Evolutionary conservation across 345 rosid genomes (phyloP).

Genomic region (Pistacia atlantica): DNA sequence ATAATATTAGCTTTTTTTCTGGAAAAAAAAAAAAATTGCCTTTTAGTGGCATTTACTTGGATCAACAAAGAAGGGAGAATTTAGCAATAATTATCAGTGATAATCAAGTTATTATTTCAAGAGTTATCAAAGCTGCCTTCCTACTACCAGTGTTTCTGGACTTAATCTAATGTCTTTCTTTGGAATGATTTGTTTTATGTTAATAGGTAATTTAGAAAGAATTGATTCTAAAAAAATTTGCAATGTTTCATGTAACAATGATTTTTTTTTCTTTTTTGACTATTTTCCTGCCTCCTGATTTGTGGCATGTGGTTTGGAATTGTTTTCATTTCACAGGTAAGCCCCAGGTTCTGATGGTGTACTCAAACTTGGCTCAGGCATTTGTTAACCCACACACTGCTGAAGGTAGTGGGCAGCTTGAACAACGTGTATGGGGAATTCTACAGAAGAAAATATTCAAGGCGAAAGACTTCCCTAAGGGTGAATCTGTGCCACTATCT

Average conservation of each 20-base stretch:
- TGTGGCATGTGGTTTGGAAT: background rate
- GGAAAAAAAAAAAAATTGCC: background rate
- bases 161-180: too few relatives aligned
- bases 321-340: slow-evolving; percentile 50
- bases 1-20: background rate
- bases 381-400: slow-evolving; percentile 69
- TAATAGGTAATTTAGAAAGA: background rate
- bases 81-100: too few relatives aligned
- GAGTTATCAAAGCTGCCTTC: background rate
- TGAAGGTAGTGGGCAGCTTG: slow-evolving; percentile 87
- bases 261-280: background rate
- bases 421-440: slow-evolving; percentile 92
- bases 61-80: background rate
- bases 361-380: slow-evolving; percentile 75
- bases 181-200: too few relatives aligned
- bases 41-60: background rate
- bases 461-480: slow-evolving; percentile 73
- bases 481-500: slow-evolving; percentile 52
- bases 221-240: background rate
- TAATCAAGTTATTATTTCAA: background rate
- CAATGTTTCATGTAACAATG: background rate
- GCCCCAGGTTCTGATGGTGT: slow-evolving; percentile 83
- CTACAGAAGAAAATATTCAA: slow-evolving; percentile 85
- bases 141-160: too few relatives aligned
- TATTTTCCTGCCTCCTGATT: slow-evolving; percentile 6